Conservation (phyloP, 1,284 basidiomycete species). For the Ustilago hordei region DNA sequence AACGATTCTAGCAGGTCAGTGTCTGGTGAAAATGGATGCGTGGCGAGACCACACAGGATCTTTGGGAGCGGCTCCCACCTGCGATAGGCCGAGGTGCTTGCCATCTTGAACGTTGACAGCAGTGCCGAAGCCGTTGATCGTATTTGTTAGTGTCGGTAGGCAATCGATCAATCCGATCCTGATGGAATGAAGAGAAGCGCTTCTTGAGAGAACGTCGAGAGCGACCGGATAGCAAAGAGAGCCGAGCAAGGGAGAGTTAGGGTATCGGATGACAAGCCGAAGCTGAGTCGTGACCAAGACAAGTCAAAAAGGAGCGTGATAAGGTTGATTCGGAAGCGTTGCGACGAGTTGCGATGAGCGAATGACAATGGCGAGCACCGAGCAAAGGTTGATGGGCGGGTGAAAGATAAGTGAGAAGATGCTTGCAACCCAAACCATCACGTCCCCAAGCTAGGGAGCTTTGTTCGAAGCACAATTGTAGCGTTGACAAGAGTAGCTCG, state of each 20-base stretch:
- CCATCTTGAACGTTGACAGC: conserved; percentile 17
- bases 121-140: neutral
- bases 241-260: conserved; percentile 1
- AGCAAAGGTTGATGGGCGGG: neutral
- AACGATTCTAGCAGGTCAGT: conserved; percentile 53
- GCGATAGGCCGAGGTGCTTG: conserved; percentile 30
- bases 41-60: conserved; percentile 62
- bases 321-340: neutral
- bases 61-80: conserved; percentile 64
- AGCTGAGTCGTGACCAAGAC: neutral
- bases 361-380: neutral
- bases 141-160: too few species aligned
- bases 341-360: neutral
- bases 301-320: conserved; percentile 1
- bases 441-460: conserved; percentile 1
- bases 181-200: neutral
- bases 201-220: neutral
- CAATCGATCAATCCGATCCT: neutral
- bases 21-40: conserved; percentile 60
- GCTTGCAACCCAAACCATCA: neutral
- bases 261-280: conserved; percentile 5
- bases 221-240: neutral
- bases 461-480: neutral
- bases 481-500: conserved; percentile 1
- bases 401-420: neutral